Conservation (phyloP, 2,329 filamentous ascomycete genomes). For the Bertia moriformis region DNA sequence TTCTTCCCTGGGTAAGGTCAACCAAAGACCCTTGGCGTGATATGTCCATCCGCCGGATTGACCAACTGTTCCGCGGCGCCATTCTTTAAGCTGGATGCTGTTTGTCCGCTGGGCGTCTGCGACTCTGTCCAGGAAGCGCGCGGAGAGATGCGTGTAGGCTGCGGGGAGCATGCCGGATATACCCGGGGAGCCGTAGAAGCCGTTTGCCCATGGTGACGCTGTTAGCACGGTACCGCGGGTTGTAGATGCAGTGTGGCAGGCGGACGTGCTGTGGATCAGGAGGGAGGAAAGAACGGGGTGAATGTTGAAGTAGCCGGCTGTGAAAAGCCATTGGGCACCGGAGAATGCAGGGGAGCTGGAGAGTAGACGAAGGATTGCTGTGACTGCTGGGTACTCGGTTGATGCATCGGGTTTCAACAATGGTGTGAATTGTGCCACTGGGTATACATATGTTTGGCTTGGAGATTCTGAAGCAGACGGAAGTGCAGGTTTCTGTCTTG, state of each 20-base stretch:
- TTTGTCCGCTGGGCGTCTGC: slow-evolving; percentile 28
- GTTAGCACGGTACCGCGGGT: slow-evolving; percentile 53
- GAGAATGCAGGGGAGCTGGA: slow-evolving; percentile 41
- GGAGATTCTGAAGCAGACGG: slow-evolving; percentile 6
- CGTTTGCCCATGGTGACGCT: slow-evolving; percentile 83
- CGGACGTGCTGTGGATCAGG: slow-evolving; percentile 58
- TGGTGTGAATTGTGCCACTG: slow-evolving; percentile 76
- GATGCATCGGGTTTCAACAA: slow-evolving; percentile 67
- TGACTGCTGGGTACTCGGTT: slow-evolving; percentile 76
- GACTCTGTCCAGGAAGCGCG: slow-evolving; percentile 58
- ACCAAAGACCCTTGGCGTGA: slow-evolving; percentile 91
- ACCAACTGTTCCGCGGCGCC: slow-evolving; percentile 69
- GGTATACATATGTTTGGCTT: slow-evolving; percentile 57
- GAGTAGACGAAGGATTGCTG: slow-evolving; percentile 56
- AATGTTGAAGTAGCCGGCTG: slow-evolving; percentile 96
- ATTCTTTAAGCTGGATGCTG: slow-evolving; percentile 67
- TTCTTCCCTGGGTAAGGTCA: slow-evolving; percentile 53
- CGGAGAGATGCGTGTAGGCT: slow-evolving; percentile 79
- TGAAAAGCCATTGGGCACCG: slow-evolving; percentile 81
- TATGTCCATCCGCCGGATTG: slow-evolving; percentile 86
- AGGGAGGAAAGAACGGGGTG: slow-evolving; percentile 69
- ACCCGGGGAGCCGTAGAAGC: slow-evolving; percentile 79
- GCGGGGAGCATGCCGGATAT: slow-evolving; percentile 81
- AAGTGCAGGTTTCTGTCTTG: slow-evolving; percentile 17
- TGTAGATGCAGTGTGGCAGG: slow-evolving; percentile 39